These are phyloP conservation scores for Vicia sativa DNA, from an alignment of 306 rosid genomes.

Conservation along the genomic window DNA sequence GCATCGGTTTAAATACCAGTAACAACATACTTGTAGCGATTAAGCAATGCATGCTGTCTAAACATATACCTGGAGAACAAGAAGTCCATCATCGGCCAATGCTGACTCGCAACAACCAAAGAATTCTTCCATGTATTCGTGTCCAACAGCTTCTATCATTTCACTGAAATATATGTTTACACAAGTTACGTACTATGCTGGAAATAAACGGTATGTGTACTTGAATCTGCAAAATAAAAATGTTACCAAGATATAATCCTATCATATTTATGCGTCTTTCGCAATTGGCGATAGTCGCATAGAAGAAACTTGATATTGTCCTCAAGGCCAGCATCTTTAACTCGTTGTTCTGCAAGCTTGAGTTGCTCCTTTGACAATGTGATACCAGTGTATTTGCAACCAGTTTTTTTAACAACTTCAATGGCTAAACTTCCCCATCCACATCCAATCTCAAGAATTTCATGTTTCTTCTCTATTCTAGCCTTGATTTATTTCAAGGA, in stretches of 20 bases:
- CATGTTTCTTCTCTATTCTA: slow-evolving; percentile 65
- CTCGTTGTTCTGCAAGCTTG: slow-evolving; percentile 70
- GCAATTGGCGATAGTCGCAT: slow-evolving; percentile 84
- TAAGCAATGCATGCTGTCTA: background rate
- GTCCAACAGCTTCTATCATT: slow-evolving; percentile 87
- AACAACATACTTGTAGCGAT: background rate
- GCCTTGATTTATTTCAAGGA: slow-evolving; percentile 49
- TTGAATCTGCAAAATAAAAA: slow-evolving; percentile 7
- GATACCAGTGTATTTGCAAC: slow-evolving; percentile 86
- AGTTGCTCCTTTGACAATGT: slow-evolving; percentile 84
- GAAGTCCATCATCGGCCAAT: slow-evolving; percentile 69
- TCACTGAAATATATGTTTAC: slow-evolving; percentile 57
- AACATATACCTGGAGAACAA: slow-evolving; percentile 70
- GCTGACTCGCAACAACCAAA: slow-evolving; percentile 77
- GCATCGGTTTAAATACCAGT: slow-evolving; percentile 28
- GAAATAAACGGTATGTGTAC: background rate
- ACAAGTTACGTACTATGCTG: slow-evolving; percentile 24
- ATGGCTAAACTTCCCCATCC: slow-evolving; percentile 97
- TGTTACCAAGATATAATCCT: slow-evolving; percentile 85
- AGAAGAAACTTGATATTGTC: slow-evolving; percentile 70
- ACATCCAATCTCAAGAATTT: slow-evolving; percentile 83
- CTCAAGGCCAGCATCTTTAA: slow-evolving; percentile 76
- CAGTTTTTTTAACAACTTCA: slow-evolving; percentile 74
- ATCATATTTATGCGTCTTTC: slow-evolving; percentile 57
- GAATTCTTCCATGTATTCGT: slow-evolving; percentile 79